phyloP scores from a whole-genome alignment of 108 stramenopile genomes.

The Skeletonema marinoi region DNA sequence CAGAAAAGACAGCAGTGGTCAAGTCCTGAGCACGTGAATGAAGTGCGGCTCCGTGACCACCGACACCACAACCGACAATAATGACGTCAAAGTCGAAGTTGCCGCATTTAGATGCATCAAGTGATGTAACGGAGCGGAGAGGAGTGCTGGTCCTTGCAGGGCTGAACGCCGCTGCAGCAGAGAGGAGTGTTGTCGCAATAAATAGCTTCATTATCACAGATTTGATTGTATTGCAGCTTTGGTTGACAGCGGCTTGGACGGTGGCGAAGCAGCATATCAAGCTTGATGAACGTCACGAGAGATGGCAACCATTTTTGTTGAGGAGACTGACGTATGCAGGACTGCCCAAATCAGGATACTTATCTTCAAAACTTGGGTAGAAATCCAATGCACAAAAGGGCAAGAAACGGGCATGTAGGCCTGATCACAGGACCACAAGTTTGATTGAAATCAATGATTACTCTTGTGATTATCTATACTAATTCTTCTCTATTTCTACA shows the following conservation, averaged over 20 bases:
- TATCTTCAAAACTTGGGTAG: no score
- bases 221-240: background rate
- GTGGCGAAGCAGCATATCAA: background rate
- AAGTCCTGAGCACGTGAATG: slow-evolving; percentile 92
- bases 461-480: background rate
- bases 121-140: slow-evolving; percentile 7
- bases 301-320: background rate
- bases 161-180: slow-evolving; percentile 17
- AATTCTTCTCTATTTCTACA: background rate
- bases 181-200: slow-evolving; percentile 33
- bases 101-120: slow-evolving; percentile 48
- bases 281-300: background rate
- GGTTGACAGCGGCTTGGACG: background rate
- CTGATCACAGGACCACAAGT: background rate
- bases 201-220: slow-evolving; percentile 10
- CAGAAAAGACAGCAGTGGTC: slow-evolving; percentile 93
- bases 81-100: slow-evolving; percentile 87
- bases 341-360: background rate
- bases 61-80: slow-evolving; percentile 97
- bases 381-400: background rate
- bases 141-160: slow-evolving; percentile 6
- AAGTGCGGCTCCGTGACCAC: slow-evolving; percentile 99
- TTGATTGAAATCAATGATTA: no score
- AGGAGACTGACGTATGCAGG: background rate
- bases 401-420: background rate